Evolutionary conservation across 768 basidiomycete species (phyloP), one percentile per base, ranked within the genome.

Genomic region (Zangia roseola): DNA sequence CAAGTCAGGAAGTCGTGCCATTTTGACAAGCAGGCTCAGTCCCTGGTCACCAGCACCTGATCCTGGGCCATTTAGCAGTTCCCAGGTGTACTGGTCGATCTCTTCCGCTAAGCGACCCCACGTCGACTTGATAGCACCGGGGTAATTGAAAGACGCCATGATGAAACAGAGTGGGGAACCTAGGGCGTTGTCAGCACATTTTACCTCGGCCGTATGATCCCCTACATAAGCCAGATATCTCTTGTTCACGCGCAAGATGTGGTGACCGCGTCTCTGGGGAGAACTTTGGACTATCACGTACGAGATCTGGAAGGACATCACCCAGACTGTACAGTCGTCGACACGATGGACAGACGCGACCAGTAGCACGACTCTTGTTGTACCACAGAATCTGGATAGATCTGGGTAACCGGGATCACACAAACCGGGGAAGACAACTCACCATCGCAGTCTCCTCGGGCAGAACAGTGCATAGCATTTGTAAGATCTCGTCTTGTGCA

Each of bases 131-230:
- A 88, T 84, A 6, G 80, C 81, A 0, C 67, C 70, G 0, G 85
- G 84, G 56, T 81, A 81, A 60, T 77, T 77, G 67, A 81, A 82
- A 0, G 81, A 80, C 7, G 88, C 86, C 34, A 88, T 69, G 21
- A 88, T 76, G 63, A 90, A 91, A 67, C 88, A 91, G 26, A 91
- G 68, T 0, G 86, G 76, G 0, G 88, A 91, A 59, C 88, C 88
- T 90, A 52, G n/a, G 40, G 31, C 20, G 21, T 40, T 4, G 31
- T 62, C 40, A 51, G 23, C n/a, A n/a, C 19, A n/a, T 35, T 12
- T 17, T 19, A 39, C 21, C 30, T 33, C 38, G 36, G 13, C 14
- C 13, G 19, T 10, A 10, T 9, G 5, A 73, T 45, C 12, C 10
- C 86, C 46, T 63, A 91, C 88, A 91, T 47, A 91, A 69, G 2